Evolutionary conservation across 768 basidiomycete genomes (phyloP).

Genomic region (Austroboletus eburneus): DNA sequence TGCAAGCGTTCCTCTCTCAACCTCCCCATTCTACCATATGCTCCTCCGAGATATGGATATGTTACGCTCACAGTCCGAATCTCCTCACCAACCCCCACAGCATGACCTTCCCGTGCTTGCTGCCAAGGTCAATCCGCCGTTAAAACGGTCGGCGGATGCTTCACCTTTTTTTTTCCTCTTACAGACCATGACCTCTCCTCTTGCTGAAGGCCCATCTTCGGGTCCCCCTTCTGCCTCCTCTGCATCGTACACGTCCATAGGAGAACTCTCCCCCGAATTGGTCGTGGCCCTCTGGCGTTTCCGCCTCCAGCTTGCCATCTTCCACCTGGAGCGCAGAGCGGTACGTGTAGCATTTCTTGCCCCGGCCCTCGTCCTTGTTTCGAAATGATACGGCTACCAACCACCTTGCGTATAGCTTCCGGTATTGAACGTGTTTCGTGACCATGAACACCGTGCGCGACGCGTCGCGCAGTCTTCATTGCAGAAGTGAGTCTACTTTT

Average conservation of each 20-base stretch:
- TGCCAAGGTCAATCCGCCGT: not conserved
- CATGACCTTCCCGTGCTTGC: not conserved
- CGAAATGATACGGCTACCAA: no score
- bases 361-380: not conserved
- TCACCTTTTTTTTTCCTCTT: not conserved
- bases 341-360: conserved; percentile 9
- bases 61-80: not conserved
- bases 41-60: not conserved
- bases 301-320: conserved; percentile 18
- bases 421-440: conserved; percentile 17
- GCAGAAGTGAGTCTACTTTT: not conserved
- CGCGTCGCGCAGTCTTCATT: not conserved
- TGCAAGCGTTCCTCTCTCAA: not conserved
- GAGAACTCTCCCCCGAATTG: conserved; percentile 5
- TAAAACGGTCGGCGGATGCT: not conserved
- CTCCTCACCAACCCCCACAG: no score
- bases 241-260: not conserved
- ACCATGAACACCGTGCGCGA: not conserved
- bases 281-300: conserved; percentile 16
- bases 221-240: not conserved
- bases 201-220: not conserved
- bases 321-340: conserved; percentile 19
- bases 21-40: conserved; percentile 3
- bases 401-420: conserved; percentile 10
- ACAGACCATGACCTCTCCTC: not conserved